Conservation (phyloP, 257 asterid genomes). For the Nicotiana obtusifolia region DNA sequence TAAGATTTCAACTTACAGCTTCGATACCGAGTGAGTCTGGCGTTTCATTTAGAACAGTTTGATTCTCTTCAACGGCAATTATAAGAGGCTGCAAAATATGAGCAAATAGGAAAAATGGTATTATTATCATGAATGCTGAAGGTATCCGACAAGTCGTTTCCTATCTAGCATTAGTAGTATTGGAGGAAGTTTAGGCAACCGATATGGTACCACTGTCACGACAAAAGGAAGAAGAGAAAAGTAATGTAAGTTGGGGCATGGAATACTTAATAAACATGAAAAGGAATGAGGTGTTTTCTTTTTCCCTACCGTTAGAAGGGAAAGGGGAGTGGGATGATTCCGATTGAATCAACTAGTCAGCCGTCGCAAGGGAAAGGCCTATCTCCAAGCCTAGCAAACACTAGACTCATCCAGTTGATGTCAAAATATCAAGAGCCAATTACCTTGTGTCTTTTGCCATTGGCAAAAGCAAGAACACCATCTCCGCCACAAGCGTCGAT, state of each 20-base stretch:
- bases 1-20: constrained; percentile 42
- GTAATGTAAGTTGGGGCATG: not conserved
- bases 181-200: not conserved
- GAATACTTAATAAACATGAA: not conserved
- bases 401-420: not conserved
- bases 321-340: not conserved
- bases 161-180: not conserved
- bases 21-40: constrained; percentile 67
- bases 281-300: not conserved
- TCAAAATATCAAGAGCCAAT: not conserved
- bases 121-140: not conserved
- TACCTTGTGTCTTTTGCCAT: constrained; percentile 45
- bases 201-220: not conserved
- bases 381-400: not conserved
- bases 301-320: not conserved
- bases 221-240: not conserved
- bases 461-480: constrained; percentile 71
- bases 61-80: constrained; percentile 80
- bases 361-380: not conserved
- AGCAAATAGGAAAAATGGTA: constrained; percentile 1
- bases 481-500: constrained; percentile 85
- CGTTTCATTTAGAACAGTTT: constrained; percentile 70
- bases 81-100: constrained; percentile 62
- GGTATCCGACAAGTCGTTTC: not conserved
- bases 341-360: not conserved